Conservation (phyloP, 1,284 basidiomycete genomes). For the Leccinum huronense region DNA sequence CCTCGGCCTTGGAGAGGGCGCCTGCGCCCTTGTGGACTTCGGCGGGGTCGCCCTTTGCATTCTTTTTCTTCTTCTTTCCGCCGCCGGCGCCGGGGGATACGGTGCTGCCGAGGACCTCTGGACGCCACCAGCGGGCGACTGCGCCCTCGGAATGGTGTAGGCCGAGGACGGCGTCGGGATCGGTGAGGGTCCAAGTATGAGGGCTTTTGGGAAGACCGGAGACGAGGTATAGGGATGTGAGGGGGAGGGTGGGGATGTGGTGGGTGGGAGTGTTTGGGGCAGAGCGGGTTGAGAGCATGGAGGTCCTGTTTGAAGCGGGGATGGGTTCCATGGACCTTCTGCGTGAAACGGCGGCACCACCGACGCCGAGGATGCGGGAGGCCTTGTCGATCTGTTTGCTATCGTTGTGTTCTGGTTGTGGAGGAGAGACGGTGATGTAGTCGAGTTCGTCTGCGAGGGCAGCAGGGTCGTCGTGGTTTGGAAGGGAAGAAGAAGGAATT, state of each 20-base stretch:
- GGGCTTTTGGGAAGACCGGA: constrained; percentile 82
- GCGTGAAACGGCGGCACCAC: constrained; percentile 38
- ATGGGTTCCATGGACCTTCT: constrained; percentile 78
- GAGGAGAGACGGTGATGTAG: constrained; percentile 58
- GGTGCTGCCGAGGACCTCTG: constrained; percentile 88
- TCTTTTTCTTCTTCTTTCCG: constrained; percentile 63
- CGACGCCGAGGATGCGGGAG: constrained; percentile 69
- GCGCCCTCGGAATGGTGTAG: constrained; percentile 86
- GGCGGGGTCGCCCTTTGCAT: constrained; percentile 55
- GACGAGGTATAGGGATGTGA: constrained; percentile 81
- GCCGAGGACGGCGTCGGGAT: constrained; percentile 82
- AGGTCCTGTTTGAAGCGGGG: constrained; percentile 67
- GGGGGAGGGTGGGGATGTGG: constrained; percentile 64
- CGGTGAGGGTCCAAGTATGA: constrained; percentile 92
- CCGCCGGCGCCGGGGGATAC: constrained; percentile 79
- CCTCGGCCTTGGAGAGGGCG: constrained; percentile 77
- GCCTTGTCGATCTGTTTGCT: constrained; percentile 51
- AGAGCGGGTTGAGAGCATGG: constrained; percentile 74
- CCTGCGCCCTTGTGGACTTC: constrained; percentile 68
- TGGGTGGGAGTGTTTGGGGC: constrained; percentile 53
- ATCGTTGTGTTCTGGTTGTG: constrained; percentile 15
- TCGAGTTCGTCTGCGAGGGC: constrained; percentile 64
- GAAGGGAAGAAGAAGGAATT: constrained; percentile 8
- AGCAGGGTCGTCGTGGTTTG: constrained; percentile 32
- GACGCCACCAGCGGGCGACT: constrained; percentile 90